Percentiles rank a stretch among this genome's conserved stretches.
Evolutionary conservation across 495 filamentous ascomycete genomes (phyloP).

Genomic region (Rostrohypoxylon terebratum): DNA sequence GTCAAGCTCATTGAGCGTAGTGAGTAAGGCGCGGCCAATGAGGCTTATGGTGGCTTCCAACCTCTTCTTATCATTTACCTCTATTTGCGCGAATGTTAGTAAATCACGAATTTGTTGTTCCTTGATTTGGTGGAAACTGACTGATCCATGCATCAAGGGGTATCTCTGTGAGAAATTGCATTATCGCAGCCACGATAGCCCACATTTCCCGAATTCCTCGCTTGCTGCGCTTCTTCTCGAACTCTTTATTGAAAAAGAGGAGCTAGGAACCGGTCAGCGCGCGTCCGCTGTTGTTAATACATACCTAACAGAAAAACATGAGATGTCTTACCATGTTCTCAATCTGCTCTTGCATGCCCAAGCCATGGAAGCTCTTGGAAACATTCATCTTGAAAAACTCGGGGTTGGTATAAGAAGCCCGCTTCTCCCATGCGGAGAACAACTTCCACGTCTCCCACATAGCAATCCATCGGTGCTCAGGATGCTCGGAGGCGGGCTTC

Average conservation of each 20-base stretch:
- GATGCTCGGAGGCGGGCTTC: constrained; percentile 35
- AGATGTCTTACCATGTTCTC: constrained; percentile 41
- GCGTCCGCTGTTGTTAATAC: neutral
- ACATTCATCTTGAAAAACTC: constrained; percentile 41
- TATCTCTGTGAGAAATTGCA: constrained; percentile 39
- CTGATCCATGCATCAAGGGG: constrained; percentile 32
- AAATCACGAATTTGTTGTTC: neutral
- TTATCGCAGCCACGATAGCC: constrained; percentile 36
- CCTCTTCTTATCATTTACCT: constrained; percentile 18
- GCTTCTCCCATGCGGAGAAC: constrained; percentile 36
- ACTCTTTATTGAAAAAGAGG: constrained; percentile 36
- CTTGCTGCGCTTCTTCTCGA: constrained; percentile 37
- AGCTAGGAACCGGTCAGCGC: constrained; percentile 19
- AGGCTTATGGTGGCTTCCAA: constrained; percentile 24
- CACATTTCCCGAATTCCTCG: constrained; percentile 33
- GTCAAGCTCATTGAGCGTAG: constrained; percentile 37
- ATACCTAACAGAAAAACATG: neutral
- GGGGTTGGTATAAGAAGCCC: constrained; percentile 37
- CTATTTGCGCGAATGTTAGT: constrained; percentile 22
- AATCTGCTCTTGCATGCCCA: constrained; percentile 37
- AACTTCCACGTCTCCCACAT: constrained; percentile 44
- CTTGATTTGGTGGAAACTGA: constrained; percentile 16
- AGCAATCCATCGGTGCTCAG: constrained; percentile 35
- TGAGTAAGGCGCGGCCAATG: constrained; percentile 37
- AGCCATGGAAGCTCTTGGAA: constrained; percentile 33